Conservation (phyloP, 2,329 filamentous ascomycete genomes). For the Hymenoscyphus infarciens region DNA sequence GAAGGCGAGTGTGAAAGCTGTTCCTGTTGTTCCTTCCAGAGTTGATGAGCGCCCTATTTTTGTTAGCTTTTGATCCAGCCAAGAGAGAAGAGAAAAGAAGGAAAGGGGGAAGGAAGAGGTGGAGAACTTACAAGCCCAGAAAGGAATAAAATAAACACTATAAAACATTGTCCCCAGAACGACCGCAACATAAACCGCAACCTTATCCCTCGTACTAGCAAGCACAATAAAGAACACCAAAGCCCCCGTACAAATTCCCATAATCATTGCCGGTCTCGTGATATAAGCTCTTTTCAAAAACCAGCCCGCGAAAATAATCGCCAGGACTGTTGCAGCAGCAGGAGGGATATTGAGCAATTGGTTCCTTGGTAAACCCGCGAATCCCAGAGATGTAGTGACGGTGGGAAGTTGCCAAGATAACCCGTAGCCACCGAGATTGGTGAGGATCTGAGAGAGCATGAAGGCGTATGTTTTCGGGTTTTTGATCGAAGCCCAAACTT, state of each 20-base stretch:
- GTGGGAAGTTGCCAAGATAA: slow-evolving; percentile 43
- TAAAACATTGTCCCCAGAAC: slow-evolving; percentile 45
- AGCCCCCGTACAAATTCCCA: slow-evolving; percentile 40
- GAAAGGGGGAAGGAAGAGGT: neutral
- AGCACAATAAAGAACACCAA: slow-evolving; percentile 44
- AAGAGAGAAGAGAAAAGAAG: neutral
- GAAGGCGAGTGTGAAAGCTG: slow-evolving; percentile 43
- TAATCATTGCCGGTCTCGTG: slow-evolving; percentile 40
- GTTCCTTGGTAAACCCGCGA: slow-evolving; percentile 41
- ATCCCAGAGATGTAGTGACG: slow-evolving; percentile 42
- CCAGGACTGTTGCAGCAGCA: slow-evolving; percentile 40
- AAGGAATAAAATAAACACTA: slow-evolving; percentile 42
- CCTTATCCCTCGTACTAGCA: slow-evolving; percentile 37
- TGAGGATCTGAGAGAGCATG: slow-evolving; percentile 37
- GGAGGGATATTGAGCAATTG: slow-evolving; percentile 46
- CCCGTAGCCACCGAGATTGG: slow-evolving; percentile 42
- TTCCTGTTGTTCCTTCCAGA: slow-evolving; percentile 41
- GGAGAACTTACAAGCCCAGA: slow-evolving; percentile 40
- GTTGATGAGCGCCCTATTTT: slow-evolving; percentile 39
- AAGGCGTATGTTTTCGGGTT: slow-evolving; percentile 38
- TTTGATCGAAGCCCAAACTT: slow-evolving; percentile 37
- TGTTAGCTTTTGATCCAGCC: neutral
- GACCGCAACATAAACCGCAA: slow-evolving; percentile 43
- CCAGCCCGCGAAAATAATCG: slow-evolving; percentile 40
- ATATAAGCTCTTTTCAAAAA: slow-evolving; percentile 40